Conservation (phyloP, 2,329 filamentous ascomycete species). For the Tolypocladium inflatum region DNA sequence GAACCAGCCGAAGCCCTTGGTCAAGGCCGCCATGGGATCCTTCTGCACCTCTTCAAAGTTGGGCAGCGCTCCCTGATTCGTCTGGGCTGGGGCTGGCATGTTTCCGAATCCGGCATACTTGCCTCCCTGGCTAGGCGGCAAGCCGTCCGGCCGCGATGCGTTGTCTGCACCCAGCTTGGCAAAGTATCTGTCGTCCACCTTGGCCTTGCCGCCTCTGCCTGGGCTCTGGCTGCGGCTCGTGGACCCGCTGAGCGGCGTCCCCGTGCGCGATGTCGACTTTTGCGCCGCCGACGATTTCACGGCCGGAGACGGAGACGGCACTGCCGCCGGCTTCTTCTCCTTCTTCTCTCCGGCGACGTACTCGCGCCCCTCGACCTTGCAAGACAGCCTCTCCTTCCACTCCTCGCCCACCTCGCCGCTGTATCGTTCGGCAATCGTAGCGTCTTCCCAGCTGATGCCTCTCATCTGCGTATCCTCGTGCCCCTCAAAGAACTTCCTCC, state of each 20-base stretch:
- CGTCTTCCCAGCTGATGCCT: slow-evolving; percentile 70
- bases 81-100: slow-evolving; percentile 46
- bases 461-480: slow-evolving; percentile 57
- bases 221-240: slow-evolving; percentile 31
- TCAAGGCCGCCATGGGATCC: slow-evolving; percentile 80
- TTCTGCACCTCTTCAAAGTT: slow-evolving; percentile 82
- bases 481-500: slow-evolving; percentile 77
- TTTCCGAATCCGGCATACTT: slow-evolving; percentile 91
- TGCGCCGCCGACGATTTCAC: slow-evolving; percentile 23
- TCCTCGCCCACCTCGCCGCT: slow-evolving; percentile 85
- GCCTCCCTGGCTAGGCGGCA: slow-evolving; percentile 84
- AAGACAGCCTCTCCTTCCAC: slow-evolving; percentile 82
- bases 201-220: slow-evolving; percentile 37
- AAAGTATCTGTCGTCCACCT: slow-evolving; percentile 83
- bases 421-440: slow-evolving; percentile 84
- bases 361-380: slow-evolving; percentile 79
- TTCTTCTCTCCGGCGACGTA: slow-evolving; percentile 68
- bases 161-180: slow-evolving; percentile 77
- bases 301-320: slow-evolving; percentile 14
- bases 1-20: slow-evolving; percentile 93
- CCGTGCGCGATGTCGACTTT: slow-evolving; percentile 26
- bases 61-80: slow-evolving; percentile 40
- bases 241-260: slow-evolving; percentile 30
- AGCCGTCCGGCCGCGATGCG: slow-evolving; percentile 58
- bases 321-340: slow-evolving; percentile 41